These are phyloP conservation scores for Barnettozyma vustinii DNA, from an alignment of 805 yeast genomes.

Conservation along the genomic window DNA sequence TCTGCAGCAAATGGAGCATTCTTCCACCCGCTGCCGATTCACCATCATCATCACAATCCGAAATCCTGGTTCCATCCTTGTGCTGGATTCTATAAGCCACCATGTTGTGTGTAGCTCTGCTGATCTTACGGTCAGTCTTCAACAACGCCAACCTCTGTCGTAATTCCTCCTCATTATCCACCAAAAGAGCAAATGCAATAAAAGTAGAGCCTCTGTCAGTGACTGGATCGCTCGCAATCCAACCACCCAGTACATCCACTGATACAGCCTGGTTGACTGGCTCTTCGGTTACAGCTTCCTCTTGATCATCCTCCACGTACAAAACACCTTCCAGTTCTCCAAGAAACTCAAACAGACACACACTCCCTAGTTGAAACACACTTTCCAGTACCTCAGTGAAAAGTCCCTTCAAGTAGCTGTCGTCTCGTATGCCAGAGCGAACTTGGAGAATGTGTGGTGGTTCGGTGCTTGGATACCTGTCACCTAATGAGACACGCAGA, in stretches of 20 bases:
- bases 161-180: slow-evolving; percentile 65
- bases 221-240: slow-evolving; percentile 75
- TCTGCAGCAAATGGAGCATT: slow-evolving; percentile 66
- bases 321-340: slow-evolving; percentile 58
- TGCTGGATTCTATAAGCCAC: slow-evolving; percentile 75
- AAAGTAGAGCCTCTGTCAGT: slow-evolving; percentile 83
- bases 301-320: slow-evolving; percentile 27
- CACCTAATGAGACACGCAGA: slow-evolving; percentile 70
- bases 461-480: slow-evolving; percentile 55
- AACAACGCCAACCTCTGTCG: slow-evolving; percentile 43
- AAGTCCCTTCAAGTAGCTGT: slow-evolving; percentile 41
- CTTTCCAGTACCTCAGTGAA: slow-evolving; percentile 49
- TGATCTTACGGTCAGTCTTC: slow-evolving; percentile 58
- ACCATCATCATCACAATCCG: slow-evolving; percentile 96
- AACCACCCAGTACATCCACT: slow-evolving; percentile 54
- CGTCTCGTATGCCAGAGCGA: slow-evolving; percentile 29
- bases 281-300: slow-evolving; percentile 7
- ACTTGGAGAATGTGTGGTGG: slow-evolving; percentile 64
- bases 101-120: slow-evolving; percentile 75
- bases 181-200: slow-evolving; percentile 66
- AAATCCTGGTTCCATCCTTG: slow-evolving; percentile 46
- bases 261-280: not conserved
- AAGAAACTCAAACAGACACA: slow-evolving; percentile 74
- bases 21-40: slow-evolving; percentile 95
- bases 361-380: slow-evolving; percentile 55